Evolutionary conservation across 164 flowering plant species (phyloP), one percentile per base, ranked within the genome.

Genomic region (Magnolia sinica): DNA sequence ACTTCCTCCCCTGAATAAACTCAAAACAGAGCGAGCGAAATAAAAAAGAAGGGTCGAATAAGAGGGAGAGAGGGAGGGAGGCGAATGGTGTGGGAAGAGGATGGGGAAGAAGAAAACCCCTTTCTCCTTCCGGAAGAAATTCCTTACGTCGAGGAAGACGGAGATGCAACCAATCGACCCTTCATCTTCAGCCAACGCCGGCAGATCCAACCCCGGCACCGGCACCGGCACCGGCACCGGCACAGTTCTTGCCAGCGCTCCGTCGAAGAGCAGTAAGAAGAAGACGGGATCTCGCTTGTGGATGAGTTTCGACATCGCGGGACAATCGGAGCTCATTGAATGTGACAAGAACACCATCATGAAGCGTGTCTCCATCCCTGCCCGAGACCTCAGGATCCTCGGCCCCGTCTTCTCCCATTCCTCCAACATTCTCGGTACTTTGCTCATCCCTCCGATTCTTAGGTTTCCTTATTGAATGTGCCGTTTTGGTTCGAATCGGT

Each of bases 391-490:
- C 83, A 84, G 98, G 82, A 92, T 96, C 67, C 95, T 96, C n/a
- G 99, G 99, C 10, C 98, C 97, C 61, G 91, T 96, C 70, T 94
- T 96, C 85, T 94, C 99, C 80, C 93, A 91, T 16, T 94, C 99
- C 66, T 92, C 98, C 61, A 91, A 79, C 81, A 96, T 96, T 66
- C 97, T 96, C 68, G 98, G 99, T 96, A 86, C 6, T 55, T 16
- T 10, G 4, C 61, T 55, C 61, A 11, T 55, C 61, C 16, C 16
- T 55, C 45, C 61, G 61, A 11, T 16, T 55, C 16, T 55, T 55
- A 11, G 61, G 16, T 55, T 55, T 11, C 61, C 18, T 55, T 55
- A 3, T 11, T 55, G 13, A 9, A 10, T 45, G 49, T 50, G 45
- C 49, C 7, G 1, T 50, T 49, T 65, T 65, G 18, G 3, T 66